phyloP scores from a whole-genome alignment of 176 grass and related monocot species.

The Triticum urartu region DNA sequence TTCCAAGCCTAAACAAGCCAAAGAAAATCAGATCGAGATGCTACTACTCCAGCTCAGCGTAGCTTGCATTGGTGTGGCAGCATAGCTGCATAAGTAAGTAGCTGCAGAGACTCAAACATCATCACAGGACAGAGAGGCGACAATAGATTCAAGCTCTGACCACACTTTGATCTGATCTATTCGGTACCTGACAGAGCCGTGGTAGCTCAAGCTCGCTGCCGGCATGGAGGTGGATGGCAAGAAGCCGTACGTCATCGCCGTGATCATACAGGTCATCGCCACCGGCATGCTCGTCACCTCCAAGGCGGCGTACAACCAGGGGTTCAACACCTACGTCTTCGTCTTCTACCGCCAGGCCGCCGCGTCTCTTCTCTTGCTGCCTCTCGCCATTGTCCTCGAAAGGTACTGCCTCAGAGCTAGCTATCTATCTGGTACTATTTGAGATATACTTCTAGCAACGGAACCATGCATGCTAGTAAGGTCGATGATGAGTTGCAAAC shows the following conservation, averaged over 20 bases:
- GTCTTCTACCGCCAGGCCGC: conserved; percentile 82
- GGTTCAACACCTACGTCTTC: conserved; percentile 73
- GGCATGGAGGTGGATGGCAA: conserved; percentile 27
- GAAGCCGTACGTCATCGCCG: conserved; percentile 56
- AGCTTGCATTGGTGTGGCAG: neutral
- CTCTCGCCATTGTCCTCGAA: conserved; percentile 42
- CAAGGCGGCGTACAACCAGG: conserved; percentile 64
- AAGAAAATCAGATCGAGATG: neutral
- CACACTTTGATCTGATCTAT: neutral
- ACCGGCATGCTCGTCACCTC: conserved; percentile 62
- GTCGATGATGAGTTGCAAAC: no score
- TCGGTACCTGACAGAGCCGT: no score
- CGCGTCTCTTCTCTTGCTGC: conserved; percentile 51
- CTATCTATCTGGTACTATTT: neutral
- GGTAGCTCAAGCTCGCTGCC: neutral
- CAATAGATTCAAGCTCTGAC: neutral
- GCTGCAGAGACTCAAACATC: neutral
- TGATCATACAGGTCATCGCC: conserved; percentile 64
- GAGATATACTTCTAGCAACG: neutral
- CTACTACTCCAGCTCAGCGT: neutral
- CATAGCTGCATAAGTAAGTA: neutral
- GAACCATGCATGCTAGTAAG: neutral
- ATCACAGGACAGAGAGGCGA: neutral
- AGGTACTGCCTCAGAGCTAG: neutral
- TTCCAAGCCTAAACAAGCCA: neutral